Evolutionary conservation across 257 asterid species (phyloP), one percentile per base, ranked within the genome.

Genomic region (Ophiorrhiza pumila): DNA sequence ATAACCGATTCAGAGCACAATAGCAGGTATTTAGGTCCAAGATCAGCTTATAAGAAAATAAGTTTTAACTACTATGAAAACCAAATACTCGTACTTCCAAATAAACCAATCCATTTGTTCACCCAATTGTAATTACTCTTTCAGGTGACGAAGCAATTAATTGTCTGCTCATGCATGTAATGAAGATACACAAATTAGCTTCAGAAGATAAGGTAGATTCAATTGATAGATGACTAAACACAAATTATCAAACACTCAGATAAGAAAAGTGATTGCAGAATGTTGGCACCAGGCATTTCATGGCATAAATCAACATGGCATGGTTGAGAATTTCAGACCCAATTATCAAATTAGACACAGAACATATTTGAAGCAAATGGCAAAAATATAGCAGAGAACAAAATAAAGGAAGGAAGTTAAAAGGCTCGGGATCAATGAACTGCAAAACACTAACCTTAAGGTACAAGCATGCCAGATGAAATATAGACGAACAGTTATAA

Each of bases 401-500:
- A 45, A 37, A 29, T 41, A 12, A 42, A 55, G 35, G 18, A 55
- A 70, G 20, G 35, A 23, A 57, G 57, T 22, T 11, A 31, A 71
- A 35, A 52, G 68, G 20, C 53, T 71, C 20, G 20, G 42, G 20
- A 67, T 50, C 59, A 29, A 46, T 68, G 2, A 49, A 69, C 72
- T 72, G 63, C 52, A 68, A 75, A 37, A 78, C 65, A 72, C 88
- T 71, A 71, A 93, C 97, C 97, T 86, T 84, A 80, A 80, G 15
- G n/a, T 18, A 86, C 82, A 93, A 81, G 87, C 98, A 93, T 71
- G 91, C 83, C 86, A 83, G 90, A 81, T 93, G 98, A 79, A 93
- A 93, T n/a, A 96, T 91, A 41, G 98, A 91, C 70, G 98, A 96
- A 72, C 98, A 93, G 82, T 79, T 89, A 80, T 90, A 96, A 79